Evolutionary conservation across 1,284 basidiomycete species (phyloP).

Genomic region (Neolentinus lepideus): DNA sequence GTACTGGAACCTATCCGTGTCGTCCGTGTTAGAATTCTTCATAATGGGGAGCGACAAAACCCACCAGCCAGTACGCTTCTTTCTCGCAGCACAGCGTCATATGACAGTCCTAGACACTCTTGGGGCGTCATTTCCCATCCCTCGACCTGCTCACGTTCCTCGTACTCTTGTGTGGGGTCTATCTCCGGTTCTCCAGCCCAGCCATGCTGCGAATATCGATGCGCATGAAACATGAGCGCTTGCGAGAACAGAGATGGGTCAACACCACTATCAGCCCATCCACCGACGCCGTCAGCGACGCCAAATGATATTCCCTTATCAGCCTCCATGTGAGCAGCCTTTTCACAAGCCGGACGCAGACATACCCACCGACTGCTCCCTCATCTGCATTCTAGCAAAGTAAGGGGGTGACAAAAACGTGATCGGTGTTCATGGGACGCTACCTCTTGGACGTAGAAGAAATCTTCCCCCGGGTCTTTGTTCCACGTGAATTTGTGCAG

Average conservation of each 20-base stretch:
- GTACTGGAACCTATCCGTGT: conserved; percentile 78
- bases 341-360: conserved; percentile 6
- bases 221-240: conserved; percentile 64
- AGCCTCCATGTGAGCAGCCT: background rate
- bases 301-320: conserved; percentile 71
- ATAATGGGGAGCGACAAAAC: conserved; percentile 14
- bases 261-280: conserved; percentile 71
- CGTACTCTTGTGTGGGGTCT: conserved; percentile 43
- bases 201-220: conserved; percentile 56
- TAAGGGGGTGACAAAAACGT: background rate
- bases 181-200: conserved; percentile 68
- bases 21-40: background rate
- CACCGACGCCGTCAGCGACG: conserved; percentile 65
- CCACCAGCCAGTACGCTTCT: conserved; percentile 66
- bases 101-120: conserved; percentile 68
- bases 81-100: conserved; percentile 66
- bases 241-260: conserved; percentile 77
- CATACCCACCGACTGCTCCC: conserved; percentile 63
- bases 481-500: conserved; percentile 32
- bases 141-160: conserved; percentile 41
- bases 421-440: background rate
- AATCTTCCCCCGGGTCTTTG: conserved; percentile 66
- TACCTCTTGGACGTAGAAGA: conserved; percentile 72
- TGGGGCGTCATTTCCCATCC: conserved; percentile 66
- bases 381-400: conserved; percentile 45